These are phyloP conservation scores for Bauhinia variegata DNA, from an alignment of 306 rosid species.

Conservation along the genomic window DNA sequence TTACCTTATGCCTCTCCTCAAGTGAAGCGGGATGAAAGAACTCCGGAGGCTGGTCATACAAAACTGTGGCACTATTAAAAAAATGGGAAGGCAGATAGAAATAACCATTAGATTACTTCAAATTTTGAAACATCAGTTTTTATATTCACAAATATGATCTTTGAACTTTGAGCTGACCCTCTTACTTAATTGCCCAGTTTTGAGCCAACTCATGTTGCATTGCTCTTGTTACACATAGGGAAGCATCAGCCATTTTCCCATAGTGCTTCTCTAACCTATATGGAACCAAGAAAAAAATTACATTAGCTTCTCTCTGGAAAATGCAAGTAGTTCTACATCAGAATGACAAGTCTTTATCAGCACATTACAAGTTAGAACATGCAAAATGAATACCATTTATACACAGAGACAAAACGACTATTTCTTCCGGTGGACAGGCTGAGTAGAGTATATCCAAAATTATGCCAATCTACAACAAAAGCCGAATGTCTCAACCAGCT, in stretches of 20 bases:
- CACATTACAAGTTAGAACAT: conserved; percentile 35
- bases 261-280: conserved; percentile 82
- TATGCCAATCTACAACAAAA: conserved; percentile 95
- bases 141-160: conserved; percentile 25
- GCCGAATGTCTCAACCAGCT: conserved; percentile 77
- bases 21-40: conserved; percentile 79
- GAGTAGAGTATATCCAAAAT: conserved; percentile 91
- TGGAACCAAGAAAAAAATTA: conserved; percentile 30
- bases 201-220: conserved; percentile 98
- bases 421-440: conserved; percentile 86
- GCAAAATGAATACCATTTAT: conserved; percentile 69
- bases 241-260: conserved; percentile 92
- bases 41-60: conserved; percentile 97
- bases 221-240: conserved; percentile 89
- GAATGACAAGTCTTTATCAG: conserved; percentile 18
- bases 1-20: conserved; percentile 85
- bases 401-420: conserved; percentile 72
- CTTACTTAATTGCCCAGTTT: conserved; percentile 96
- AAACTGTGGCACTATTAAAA: conserved; percentile 55
- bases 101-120: conserved; percentile 27
- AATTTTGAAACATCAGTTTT: conserved; percentile 10
- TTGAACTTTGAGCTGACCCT: conserved; percentile 40
- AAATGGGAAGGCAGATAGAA: neutral
- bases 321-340: conserved; percentile 11
- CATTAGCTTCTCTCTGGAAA: conserved; percentile 31